Conservation (phyloP, 2,329 filamentous ascomycete genomes). For the Colletotrichum sp. region DNA sequence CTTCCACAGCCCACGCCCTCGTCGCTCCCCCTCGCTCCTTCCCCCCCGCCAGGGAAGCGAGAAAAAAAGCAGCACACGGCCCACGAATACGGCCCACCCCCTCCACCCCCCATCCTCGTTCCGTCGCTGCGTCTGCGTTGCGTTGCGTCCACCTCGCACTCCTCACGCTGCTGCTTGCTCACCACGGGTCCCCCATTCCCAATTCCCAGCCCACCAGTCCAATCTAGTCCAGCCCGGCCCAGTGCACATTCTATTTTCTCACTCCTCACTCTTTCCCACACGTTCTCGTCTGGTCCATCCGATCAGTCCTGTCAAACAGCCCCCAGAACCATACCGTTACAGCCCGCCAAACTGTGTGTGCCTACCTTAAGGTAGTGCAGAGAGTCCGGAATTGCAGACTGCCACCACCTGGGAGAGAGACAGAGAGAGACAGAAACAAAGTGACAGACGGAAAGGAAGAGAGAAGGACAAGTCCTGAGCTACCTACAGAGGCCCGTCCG, state of each 20-base stretch:
- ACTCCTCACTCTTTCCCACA: conserved; percentile 1
- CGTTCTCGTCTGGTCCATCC: neutral
- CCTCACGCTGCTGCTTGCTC: neutral
- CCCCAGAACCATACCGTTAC: neutral
- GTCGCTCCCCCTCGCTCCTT: neutral
- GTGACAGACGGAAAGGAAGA: neutral
- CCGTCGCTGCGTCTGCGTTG: neutral
- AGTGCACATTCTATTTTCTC: conserved; percentile 20
- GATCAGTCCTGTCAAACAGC: neutral
- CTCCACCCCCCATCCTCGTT: neutral
- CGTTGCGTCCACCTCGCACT: neutral
- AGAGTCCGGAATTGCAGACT: neutral
- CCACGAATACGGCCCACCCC: neutral
- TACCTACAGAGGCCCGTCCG: neutral
- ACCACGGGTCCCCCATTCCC: neutral
- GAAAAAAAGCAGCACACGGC: neutral
- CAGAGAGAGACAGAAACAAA: neutral
- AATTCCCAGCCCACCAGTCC: neutral
- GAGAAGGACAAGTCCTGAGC: neutral
- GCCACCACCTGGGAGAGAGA: neutral
- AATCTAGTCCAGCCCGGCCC: neutral
- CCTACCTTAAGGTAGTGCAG: too few relatives aligned
- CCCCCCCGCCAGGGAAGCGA: neutral
- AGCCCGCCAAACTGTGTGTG: neutral
- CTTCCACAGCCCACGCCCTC: neutral